Conservation (phyloP, 1,139 yeast species). For the Saccharomyces hybrid region DNA sequence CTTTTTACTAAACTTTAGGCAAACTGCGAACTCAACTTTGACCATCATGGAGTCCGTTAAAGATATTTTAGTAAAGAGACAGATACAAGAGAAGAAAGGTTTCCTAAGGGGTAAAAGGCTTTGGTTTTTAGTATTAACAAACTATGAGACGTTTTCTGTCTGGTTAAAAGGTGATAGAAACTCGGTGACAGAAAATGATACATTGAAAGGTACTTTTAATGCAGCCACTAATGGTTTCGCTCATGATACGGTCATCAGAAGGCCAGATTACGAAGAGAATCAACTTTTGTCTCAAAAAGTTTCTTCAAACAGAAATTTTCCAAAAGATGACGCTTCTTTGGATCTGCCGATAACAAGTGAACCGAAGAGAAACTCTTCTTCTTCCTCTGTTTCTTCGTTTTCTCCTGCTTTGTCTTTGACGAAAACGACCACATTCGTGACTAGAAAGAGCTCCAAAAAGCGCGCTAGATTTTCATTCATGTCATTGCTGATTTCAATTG, state of each 20-base stretch:
- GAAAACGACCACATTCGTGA: neutral
- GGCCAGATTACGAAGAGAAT: constrained; percentile 28
- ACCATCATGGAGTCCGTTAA: constrained; percentile 32
- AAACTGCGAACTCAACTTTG: constrained; percentile 33
- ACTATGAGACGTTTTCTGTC: constrained; percentile 29
- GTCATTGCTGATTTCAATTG: constrained; percentile 8
- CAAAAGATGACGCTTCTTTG: constrained; percentile 1
- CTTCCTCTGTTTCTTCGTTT: neutral
- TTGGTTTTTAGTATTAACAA: constrained; percentile 38
- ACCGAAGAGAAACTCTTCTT: neutral
- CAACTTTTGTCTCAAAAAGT: constrained; percentile 20
- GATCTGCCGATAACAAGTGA: constrained; percentile 12
- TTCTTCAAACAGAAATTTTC: constrained; percentile 3
- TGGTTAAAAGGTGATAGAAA: constrained; percentile 33
- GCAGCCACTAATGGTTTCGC: constrained; percentile 14
- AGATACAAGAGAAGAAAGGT: constrained; percentile 32
- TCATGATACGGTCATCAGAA: constrained; percentile 9
- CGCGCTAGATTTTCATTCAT: constrained; percentile 3
- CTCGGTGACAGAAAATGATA: constrained; percentile 31
- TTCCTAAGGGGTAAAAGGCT: constrained; percentile 34
- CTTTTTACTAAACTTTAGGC: constrained; percentile 41
- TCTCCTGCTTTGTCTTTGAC: neutral
- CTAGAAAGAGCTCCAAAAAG: neutral
- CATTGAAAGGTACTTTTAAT: constrained; percentile 30
- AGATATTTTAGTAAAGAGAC: constrained; percentile 31